Base-by-base conservation (phyloP, 345 rosid species). In the Raphanus sativus region DNA sequence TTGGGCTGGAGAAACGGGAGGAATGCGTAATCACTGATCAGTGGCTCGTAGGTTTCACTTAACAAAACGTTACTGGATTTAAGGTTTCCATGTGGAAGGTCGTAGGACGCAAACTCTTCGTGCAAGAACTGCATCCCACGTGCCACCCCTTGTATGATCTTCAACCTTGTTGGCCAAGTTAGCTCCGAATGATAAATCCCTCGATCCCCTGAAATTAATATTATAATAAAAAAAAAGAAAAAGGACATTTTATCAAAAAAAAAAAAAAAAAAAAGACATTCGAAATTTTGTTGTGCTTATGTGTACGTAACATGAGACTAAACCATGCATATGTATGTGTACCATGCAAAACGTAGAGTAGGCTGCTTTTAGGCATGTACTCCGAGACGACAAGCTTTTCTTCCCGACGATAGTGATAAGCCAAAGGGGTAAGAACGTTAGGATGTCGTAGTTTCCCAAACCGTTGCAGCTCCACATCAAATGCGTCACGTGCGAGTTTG, bases 391-490 rank as follows among this genome's bases (percentile, higher is more conserved):
- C 55, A 48, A 48, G 55, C 55, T 48, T 48, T n/a, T 48, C 55
- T 48, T 48, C 55, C 1, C 17, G 55, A 48, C 55, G 55, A 5
- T 13, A 48, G 6, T 48, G 55, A 48, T 48, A 48, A n/a, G 55
- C 55, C n/a, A 48, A 48, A 48, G 55, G 55, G 17, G 55, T 48
- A 48, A 48, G 55, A 48, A 48, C 55, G 17, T 48, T 48, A 13
- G 55, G 55, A n/a, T 48, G 55, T n/a, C 55, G 55, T n/a, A 48
- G 17, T 48, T 48, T 48, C 55, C 55, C 55, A 13, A 48, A 48
- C 55, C 55, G 55, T 48, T n/a, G 17, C 2, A 94, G 80, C 82
- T 90, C 97, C 3, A 76, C 85, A 70, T 92, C 93, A 52, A 92
- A 92, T 11, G 59, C 82, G 0, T 90, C 95, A 79, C 83, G 89